Base-by-base conservation (phyloP, 805 yeast genomes). In the Candida qinlingensis region DNA sequence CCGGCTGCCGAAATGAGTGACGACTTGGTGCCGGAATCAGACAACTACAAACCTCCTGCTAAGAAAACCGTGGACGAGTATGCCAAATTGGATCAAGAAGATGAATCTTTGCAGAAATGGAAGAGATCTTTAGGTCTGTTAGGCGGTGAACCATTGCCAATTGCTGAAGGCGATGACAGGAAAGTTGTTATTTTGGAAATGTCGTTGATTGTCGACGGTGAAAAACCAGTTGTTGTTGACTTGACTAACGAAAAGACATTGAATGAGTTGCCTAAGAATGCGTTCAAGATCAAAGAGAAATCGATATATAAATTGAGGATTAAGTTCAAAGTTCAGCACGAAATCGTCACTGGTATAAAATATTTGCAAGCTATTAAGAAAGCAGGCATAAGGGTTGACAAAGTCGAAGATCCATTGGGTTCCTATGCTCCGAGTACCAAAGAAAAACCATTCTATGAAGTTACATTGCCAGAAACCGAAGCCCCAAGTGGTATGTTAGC, bases 401-500 rank as follows among this genome's bases (percentile, higher is more conserved):
- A 85, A 63, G 69, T 83, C 39, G 95, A 87, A 55, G 96, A 89
- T 65, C 94, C 91, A 41, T 76, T 89, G 63, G 97, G 97, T 4
- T 83, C 94, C 4, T 91, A 83, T 65, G 91, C 96, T 8, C 97
- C 97, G 57, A 87, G 80, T 65, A 89, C 97, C 4, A 73, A 70
- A 49, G 87, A 79, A 39, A 87, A 84, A 62, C 96, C 96, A 7
- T 84, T 66, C 63, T 90, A 87, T 63, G 87, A 80, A 68, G 75
- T 74, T 48, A 65, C 77, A 59, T 61, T 79, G 39, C 77, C 80
- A 4, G 80, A 78, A 60, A 90, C 86, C 51, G 96, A 89, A 66
- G 97, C 97, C 6, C 97, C 97, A 36, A 76, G 88, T 41, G 97
- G 97, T 1, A 66, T 91, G 65, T 67, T 91, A 54, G 96, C 94